phyloP scores from a whole-genome alignment of 2,329 filamentous ascomycete genomes.

The Pyrenochaeta sp. region DNA sequence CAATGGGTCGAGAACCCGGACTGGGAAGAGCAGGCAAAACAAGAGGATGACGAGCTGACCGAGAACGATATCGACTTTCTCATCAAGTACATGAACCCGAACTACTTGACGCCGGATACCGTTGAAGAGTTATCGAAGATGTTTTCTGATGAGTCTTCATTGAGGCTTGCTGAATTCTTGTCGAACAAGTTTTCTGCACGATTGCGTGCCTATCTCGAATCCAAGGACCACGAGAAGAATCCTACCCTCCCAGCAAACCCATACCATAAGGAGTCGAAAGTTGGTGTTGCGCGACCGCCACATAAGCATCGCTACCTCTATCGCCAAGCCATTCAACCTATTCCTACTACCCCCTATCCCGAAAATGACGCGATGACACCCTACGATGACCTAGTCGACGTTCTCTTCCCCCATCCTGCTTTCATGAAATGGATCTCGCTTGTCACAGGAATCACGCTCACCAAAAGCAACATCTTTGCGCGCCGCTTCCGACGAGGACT shows the following conservation, averaged over 20 bases:
- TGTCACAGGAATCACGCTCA: constrained; percentile 77
- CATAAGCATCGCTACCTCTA: constrained; percentile 97
- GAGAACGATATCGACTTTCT: constrained; percentile 88
- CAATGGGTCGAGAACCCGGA: constrained; percentile 59
- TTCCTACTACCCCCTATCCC: constrained; percentile 44
- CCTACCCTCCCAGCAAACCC: constrained; percentile 54
- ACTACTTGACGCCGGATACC: constrained; percentile 91
- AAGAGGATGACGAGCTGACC: constrained; percentile 65
- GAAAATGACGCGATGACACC: constrained; percentile 46
- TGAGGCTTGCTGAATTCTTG: constrained; percentile 82
- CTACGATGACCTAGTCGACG: constrained; percentile 79
- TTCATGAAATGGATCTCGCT: constrained; percentile 92
- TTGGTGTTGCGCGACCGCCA: constrained; percentile 79
- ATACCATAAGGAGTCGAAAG: constrained; percentile 42
- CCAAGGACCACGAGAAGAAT: constrained; percentile 53
- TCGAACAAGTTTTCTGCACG: constrained; percentile 77
- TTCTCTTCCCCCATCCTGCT: constrained; percentile 81
- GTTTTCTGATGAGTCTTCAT: constrained; percentile 83
- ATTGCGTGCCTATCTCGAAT: constrained; percentile 75
- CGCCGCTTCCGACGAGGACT: constrained; percentile 85
- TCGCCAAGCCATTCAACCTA: constrained; percentile 63
- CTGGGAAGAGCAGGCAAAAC: constrained; percentile 48
- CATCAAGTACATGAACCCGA: constrained; percentile 87
- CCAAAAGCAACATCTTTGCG: constrained; percentile 79
- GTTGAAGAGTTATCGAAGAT: constrained; percentile 81